These are phyloP conservation scores for Ascochyta clinopodiicola DNA, from an alignment of 2,329 filamentous ascomycete genomes.

Conservation along the genomic window DNA sequence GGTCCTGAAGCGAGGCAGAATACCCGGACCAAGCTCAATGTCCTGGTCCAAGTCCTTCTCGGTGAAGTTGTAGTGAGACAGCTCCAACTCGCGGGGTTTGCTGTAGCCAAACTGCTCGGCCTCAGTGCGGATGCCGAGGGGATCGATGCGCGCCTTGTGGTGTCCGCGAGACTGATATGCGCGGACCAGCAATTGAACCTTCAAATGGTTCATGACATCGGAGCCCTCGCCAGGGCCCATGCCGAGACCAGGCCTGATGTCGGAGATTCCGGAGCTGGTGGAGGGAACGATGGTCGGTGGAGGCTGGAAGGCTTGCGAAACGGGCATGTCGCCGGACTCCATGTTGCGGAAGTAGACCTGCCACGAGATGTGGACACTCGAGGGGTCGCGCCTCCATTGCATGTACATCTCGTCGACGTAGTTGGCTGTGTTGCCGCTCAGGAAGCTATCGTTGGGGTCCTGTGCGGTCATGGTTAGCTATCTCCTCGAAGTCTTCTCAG, in stretches of 20 bases:
- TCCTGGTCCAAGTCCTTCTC: slow-evolving; percentile 93
- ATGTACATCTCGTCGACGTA: slow-evolving; percentile 99
- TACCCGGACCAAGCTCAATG: slow-evolving; percentile 91
- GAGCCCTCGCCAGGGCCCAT: slow-evolving; percentile 71
- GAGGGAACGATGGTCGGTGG: slow-evolving; percentile 89
- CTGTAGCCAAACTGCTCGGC: slow-evolving; percentile 82
- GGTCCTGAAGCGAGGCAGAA: slow-evolving; percentile 89
- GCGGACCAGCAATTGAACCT: slow-evolving; percentile 95
- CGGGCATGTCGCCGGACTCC: slow-evolving; percentile 97
- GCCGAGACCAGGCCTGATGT: slow-evolving; percentile 72
- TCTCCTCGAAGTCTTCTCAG: slow-evolving; percentile 2
- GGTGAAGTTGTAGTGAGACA: slow-evolving; percentile 93
- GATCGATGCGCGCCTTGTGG: slow-evolving; percentile 97
- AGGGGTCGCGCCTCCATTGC: slow-evolving; percentile 92
- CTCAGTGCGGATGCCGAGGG: slow-evolving; percentile 89
- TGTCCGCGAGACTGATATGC: slow-evolving; percentile 98
- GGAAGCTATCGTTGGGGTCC: slow-evolving; percentile 94
- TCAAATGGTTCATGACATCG: slow-evolving; percentile 93
- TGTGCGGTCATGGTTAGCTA: slow-evolving; percentile 46
- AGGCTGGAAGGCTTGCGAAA: slow-evolving; percentile 94
- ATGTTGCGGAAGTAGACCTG: slow-evolving; percentile 99
- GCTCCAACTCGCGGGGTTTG: slow-evolving; percentile 89
- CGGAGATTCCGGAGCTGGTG: slow-evolving; percentile 76
- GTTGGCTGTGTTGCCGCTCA: slow-evolving; percentile 95
- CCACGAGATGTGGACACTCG: slow-evolving; percentile 97